Conservation (phyloP, 306 rosid genomes). For the Fagus crenata region DNA sequence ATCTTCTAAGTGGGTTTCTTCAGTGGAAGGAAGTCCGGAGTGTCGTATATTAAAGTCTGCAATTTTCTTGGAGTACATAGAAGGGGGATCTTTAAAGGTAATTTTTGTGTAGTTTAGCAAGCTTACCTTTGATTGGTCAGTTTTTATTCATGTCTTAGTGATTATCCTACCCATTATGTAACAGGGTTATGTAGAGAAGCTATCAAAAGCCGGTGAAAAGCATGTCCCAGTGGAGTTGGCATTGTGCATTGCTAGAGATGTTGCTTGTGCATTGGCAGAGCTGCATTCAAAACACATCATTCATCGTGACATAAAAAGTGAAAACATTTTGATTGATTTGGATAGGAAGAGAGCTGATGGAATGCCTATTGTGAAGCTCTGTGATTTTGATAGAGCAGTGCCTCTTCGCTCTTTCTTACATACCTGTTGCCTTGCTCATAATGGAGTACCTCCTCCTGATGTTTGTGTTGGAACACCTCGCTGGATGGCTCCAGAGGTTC, state of each 20-base stretch:
- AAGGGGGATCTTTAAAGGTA: slow-evolving; percentile 91
- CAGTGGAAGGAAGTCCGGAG: slow-evolving; percentile 63
- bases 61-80: slow-evolving; percentile 76
- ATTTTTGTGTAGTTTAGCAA: slow-evolving; percentile 11
- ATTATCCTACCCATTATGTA: slow-evolving; percentile 21
- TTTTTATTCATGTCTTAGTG: slow-evolving; percentile 13
- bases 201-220: slow-evolving; percentile 70
- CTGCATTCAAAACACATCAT: slow-evolving; percentile 86
- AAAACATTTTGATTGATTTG: slow-evolving; percentile 75
- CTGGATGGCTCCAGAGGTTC: slow-evolving; percentile 99
- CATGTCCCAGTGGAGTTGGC: slow-evolving; percentile 65
- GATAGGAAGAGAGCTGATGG: slow-evolving; percentile 71
- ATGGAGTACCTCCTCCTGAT: slow-evolving; percentile 75
- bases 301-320: slow-evolving; percentile 96
- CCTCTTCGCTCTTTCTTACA: slow-evolving; percentile 78
- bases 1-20: slow-evolving; percentile 71
- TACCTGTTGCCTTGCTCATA: slow-evolving; percentile 82
- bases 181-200: slow-evolving; percentile 70
- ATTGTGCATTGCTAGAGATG: slow-evolving; percentile 69
- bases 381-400: slow-evolving; percentile 98
- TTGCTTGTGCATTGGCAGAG: slow-evolving; percentile 78
- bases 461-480: slow-evolving; percentile 95
- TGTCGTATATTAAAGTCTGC: slow-evolving; percentile 66
- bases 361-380: slow-evolving; percentile 78
- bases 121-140: not conserved